Conservation (phyloP, 495 filamentous ascomycete species). For the Aspergillus avenaceus region DNA sequence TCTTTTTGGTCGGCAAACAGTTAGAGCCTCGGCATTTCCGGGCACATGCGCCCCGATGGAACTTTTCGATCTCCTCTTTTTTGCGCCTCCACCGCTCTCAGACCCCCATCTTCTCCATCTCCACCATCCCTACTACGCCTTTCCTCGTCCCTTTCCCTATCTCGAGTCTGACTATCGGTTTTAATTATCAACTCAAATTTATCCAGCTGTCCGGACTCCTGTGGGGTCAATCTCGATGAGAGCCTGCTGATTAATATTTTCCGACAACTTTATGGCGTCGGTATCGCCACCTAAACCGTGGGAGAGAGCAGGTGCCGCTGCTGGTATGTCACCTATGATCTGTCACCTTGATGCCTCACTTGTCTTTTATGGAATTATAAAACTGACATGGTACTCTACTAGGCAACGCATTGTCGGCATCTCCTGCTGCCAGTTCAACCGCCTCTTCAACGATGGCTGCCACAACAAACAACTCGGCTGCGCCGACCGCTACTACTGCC, state of each 20-base stretch:
- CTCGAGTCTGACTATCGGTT: background rate
- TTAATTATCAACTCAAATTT: background rate
- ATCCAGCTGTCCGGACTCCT: background rate
- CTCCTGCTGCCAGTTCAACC: constrained; percentile 33
- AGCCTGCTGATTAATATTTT: constrained; percentile 22
- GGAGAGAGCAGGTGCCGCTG: constrained; percentile 71
- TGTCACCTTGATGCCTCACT: background rate
- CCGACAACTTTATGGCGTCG: constrained; percentile 41
- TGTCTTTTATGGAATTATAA: too few species aligned
- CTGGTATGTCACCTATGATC: constrained; percentile 33
- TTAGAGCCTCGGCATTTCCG: constrained; percentile 3
- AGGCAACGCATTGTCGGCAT: constrained; percentile 38
- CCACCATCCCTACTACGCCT: constrained; percentile 8
- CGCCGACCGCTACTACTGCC: constrained; percentile 39
- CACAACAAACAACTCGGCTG: constrained; percentile 34
- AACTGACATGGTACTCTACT: background rate
- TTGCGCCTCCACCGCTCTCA: constrained; percentile 2
- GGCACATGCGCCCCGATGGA: constrained; percentile 4
- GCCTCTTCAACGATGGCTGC: constrained; percentile 31
- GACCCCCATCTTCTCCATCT: constrained; percentile 6
- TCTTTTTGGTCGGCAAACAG: constrained; percentile 8
- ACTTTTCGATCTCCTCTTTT: constrained; percentile 6
- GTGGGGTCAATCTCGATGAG: constrained; percentile 26
- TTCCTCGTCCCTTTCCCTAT: constrained; percentile 7
- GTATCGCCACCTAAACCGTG: constrained; percentile 94